These are phyloP conservation scores for Dendrocalamus sinicus DNA, from an alignment of 176 grass and related monocot species.

Conservation along the genomic window DNA sequence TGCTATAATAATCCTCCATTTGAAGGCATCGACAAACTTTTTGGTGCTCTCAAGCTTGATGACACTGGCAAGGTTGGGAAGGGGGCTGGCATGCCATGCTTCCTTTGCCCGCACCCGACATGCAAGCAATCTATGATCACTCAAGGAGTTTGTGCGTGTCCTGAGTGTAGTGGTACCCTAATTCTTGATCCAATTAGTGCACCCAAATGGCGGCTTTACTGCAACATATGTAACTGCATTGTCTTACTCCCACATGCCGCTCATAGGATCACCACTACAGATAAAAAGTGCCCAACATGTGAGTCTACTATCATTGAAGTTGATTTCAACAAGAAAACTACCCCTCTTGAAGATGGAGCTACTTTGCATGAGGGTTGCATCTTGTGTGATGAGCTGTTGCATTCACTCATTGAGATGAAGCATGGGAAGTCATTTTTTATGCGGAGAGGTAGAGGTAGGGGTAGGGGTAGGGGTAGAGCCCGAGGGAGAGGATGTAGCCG, in stretches of 20 bases:
- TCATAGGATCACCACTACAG: constrained; percentile 73
- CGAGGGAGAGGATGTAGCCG: constrained; percentile 54
- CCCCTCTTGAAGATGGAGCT: constrained; percentile 71
- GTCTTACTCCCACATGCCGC: constrained; percentile 81
- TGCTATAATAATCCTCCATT: constrained; percentile 95
- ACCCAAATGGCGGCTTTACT: constrained; percentile 91
- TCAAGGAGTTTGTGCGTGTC: constrained; percentile 94
- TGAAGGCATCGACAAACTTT: constrained; percentile 92
- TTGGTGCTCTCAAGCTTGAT: constrained; percentile 68
- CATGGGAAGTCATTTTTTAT: constrained; percentile 84
- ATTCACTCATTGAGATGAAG: constrained; percentile 93
- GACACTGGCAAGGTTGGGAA: constrained; percentile 66
- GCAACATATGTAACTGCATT: constrained; percentile 91
- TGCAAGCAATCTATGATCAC: constrained; percentile 92
- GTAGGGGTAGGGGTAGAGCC: constrained; percentile 62
- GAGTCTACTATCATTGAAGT: constrained; percentile 93
- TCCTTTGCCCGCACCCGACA: constrained; percentile 89
- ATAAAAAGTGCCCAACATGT: constrained; percentile 77
- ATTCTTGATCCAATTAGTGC: constrained; percentile 94
- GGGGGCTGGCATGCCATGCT: constrained; percentile 93
- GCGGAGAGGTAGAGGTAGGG: constrained; percentile 66
- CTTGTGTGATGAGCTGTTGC: constrained; percentile 91
- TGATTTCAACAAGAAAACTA: constrained; percentile 97
- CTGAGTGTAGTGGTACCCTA: constrained; percentile 83
- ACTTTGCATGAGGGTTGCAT: constrained; percentile 90